Evolutionary conservation across 768 basidiomycete genomes (phyloP).

Genomic region (Mycena rebaudengoi): DNA sequence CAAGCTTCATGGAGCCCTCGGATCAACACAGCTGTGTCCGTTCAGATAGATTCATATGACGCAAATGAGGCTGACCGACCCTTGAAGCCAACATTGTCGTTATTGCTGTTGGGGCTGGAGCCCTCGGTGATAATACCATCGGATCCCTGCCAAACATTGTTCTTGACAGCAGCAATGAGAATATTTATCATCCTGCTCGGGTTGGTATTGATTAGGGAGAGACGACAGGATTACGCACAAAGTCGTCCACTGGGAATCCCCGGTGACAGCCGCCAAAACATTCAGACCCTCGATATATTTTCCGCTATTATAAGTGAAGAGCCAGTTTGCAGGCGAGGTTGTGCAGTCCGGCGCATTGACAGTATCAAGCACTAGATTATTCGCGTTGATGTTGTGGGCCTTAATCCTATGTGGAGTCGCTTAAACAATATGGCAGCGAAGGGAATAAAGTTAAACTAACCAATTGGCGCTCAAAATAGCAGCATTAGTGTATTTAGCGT

Average conservation of each 20-base stretch:
- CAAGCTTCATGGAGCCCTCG: conserved; percentile 58
- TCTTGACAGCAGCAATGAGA: conserved; percentile 51
- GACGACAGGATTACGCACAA: conserved; percentile 41
- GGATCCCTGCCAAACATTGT: conserved; percentile 53
- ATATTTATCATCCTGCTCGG: conserved; percentile 46
- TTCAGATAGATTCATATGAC: no score
- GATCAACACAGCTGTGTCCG: conserved; percentile 56
- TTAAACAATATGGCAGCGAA: neutral
- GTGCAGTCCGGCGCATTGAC: conserved; percentile 57
- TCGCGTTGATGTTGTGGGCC: conserved; percentile 51
- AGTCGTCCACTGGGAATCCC: conserved; percentile 48
- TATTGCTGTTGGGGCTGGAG: conserved; percentile 46
- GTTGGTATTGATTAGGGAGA: conserved; percentile 16
- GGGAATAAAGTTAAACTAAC: neutral
- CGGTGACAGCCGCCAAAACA: conserved; percentile 52
- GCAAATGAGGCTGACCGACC: no score
- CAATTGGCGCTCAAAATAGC: conserved; percentile 57
- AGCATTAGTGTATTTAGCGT: conserved; percentile 55
- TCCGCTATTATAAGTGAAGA: conserved; percentile 65
- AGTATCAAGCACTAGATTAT: conserved; percentile 55
- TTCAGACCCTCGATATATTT: conserved; percentile 62
- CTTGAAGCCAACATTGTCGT: conserved; percentile 63
- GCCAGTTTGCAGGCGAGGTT: conserved; percentile 51
- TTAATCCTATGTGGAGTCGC: conserved; percentile 41
- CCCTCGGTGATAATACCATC: conserved; percentile 65